Evolutionary conservation across 805 yeast genomes (phyloP), one percentile per base, ranked within the genome.

Genomic region (Ogataea paradorogensis): DNA sequence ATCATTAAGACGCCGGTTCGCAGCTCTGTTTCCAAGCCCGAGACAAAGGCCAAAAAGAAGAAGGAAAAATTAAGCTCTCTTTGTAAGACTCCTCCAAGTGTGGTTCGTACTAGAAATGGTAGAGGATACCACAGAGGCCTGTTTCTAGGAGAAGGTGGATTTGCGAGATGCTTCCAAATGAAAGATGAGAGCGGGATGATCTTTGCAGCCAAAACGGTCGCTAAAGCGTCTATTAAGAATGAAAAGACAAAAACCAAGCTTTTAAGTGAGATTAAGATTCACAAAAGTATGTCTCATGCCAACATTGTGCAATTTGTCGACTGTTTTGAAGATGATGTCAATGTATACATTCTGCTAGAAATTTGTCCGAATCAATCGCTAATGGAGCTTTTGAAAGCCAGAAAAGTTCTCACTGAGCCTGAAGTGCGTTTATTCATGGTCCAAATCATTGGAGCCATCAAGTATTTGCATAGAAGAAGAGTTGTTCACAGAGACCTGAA

Each of bases 121-220:
- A 78, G 86, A 58, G 95, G 89, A 53, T 93, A 85, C 63, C 87
- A 84, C 48, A 77, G 98, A 59, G 98, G 98, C 1, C 73, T 73
- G 44, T 90, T 89, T 55, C 70, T 93, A 25, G 99, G 99, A 26
- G 98, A 91, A 67, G 99, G 99, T 45, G 99, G 99, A 0, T 93
- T 93, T 70, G 99, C 99, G 13, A 79, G 98, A 58, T 93, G 99
- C 61, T 93, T 93, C 67, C 97, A 93, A 62, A 93, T 93, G 73
- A 87, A 84, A 59, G 96, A 90, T 65, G 84, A 88, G 46, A 70
- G 76, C 49, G 98, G 98, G 25, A 78, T 79, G 56, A 75, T 86
- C 1, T 93, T 73, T 63, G 99, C 99, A 14, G 99, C 99, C 23
- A 93, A 93, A 59, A 95, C 99, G 0, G 95, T 93, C 26, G 99